Conservation (phyloP, 345 rosid genomes). For the Hypericum perforatum region DNA sequence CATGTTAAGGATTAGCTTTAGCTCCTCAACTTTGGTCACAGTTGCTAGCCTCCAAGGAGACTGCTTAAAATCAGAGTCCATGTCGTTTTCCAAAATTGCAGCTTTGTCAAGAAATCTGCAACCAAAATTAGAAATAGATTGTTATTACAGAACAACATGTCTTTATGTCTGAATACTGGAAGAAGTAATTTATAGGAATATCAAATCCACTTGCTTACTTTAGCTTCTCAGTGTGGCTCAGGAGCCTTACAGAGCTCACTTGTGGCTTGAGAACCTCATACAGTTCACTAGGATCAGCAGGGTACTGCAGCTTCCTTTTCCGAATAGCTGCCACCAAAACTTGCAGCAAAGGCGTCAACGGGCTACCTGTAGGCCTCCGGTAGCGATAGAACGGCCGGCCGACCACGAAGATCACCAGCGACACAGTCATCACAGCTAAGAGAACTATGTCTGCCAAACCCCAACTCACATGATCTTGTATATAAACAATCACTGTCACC, state of each 20-base stretch:
- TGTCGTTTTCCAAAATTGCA: slow-evolving; percentile 42
- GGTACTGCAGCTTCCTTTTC: slow-evolving; percentile 59
- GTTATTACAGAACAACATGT: background rate
- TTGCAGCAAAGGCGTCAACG: slow-evolving; percentile 71
- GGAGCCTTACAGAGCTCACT: slow-evolving; percentile 39
- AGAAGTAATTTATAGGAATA: background rate
- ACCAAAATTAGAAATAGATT: too few relatives aligned
- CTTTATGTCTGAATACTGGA: background rate
- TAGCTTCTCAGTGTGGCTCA: slow-evolving; percentile 57
- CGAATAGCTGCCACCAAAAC: slow-evolving; percentile 67
- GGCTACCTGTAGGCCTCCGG: slow-evolving; percentile 59
- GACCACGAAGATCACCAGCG: slow-evolving; percentile 45
- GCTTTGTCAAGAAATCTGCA: slow-evolving; percentile 89
- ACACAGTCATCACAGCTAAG: slow-evolving; percentile 49
- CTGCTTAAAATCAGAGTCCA: slow-evolving; percentile 29
- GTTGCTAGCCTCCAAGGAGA: slow-evolving; percentile 71
- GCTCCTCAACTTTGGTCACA: slow-evolving; percentile 75
- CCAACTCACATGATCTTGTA: slow-evolving; percentile 79
- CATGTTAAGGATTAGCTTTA: slow-evolving; percentile 78
- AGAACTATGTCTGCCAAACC: slow-evolving; percentile 65
- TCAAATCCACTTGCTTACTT: slow-evolving; percentile 35
- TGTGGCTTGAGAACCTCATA: slow-evolving; percentile 39
- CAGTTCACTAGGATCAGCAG: slow-evolving; percentile 38
- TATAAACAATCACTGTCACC: slow-evolving; percentile 59
- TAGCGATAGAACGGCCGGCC: slow-evolving; percentile 76